phyloP scores from a whole-genome alignment of 2,329 filamentous ascomycete genomes.

The Amauroascus verrucosus region DNA sequence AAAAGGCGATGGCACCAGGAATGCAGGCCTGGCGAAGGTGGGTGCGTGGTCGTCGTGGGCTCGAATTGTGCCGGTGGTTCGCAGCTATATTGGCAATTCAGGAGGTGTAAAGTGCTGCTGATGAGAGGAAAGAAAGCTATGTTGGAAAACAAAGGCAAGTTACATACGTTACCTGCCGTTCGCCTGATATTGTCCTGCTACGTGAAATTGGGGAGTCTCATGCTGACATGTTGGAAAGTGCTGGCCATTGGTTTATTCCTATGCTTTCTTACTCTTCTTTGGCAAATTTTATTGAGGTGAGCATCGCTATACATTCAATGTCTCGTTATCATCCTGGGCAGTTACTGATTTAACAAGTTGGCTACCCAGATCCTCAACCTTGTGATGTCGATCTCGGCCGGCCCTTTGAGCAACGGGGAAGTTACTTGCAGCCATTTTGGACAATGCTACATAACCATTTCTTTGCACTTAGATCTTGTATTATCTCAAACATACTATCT shows the following conservation, averaged over 20 bases:
- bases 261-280: slow-evolving; percentile 10
- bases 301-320: too few relatives aligned
- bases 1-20: slow-evolving; percentile 33
- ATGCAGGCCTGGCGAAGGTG: slow-evolving; percentile 25
- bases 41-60: slow-evolving; percentile 33
- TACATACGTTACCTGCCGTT: background rate
- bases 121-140: background rate
- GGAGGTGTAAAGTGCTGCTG: background rate
- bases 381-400: background rate
- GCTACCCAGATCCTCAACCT: background rate
- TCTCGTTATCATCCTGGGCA: background rate
- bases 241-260: slow-evolving; percentile 11
- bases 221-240: slow-evolving; percentile 1
- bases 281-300: background rate
- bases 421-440: too few relatives aligned
- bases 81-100: slow-evolving; percentile 1
- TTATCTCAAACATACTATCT: too few relatives aligned
- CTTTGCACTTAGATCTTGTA: background rate
- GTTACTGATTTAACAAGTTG: background rate
- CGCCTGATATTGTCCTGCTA: background rate
- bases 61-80: slow-evolving; percentile 16
- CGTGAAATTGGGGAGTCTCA: background rate
- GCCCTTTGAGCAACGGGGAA: too few relatives aligned
- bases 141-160: slow-evolving; percentile 1
- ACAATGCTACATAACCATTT: too few relatives aligned